Evolutionary conservation across 257 asterid genomes (phyloP).

Genomic region (Penstemon eatonii): DNA sequence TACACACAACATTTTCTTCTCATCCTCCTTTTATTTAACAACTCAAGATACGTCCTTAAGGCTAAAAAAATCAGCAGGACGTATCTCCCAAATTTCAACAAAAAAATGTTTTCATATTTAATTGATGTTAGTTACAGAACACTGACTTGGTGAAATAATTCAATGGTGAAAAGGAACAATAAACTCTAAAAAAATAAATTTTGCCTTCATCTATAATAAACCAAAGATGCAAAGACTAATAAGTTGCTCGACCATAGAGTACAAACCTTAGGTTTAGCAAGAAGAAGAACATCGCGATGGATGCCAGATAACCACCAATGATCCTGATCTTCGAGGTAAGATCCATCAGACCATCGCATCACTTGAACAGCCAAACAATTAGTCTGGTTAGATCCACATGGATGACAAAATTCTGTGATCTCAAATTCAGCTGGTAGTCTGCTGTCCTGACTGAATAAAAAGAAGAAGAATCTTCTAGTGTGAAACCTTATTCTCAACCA

Average conservation of each 20-base stretch:
- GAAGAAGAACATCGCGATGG: slow-evolving; percentile 91
- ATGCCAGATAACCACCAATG: slow-evolving; percentile 99
- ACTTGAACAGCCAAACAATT: slow-evolving; percentile 94
- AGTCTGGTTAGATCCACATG: slow-evolving; percentile 67
- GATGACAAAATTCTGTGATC: slow-evolving; percentile 84
- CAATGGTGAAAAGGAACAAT: no score
- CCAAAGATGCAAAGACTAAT: background rate
- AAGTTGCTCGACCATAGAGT: slow-evolving; percentile 9
- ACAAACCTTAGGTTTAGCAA: slow-evolving; percentile 89
- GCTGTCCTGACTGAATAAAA: slow-evolving; percentile 82
- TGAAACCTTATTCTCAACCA: background rate
- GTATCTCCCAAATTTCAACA: no score
- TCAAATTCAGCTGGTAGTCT: slow-evolving; percentile 98
- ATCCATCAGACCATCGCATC: slow-evolving; percentile 96
- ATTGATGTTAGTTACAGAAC: no score
- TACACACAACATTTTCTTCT: background rate
- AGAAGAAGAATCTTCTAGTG: slow-evolving; percentile 23
- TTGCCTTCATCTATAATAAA: slow-evolving; percentile 6
- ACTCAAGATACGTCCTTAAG: background rate
- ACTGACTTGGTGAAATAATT: no score
- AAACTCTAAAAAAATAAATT: background rate
- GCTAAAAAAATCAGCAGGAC: no score
- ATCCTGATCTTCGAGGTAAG: slow-evolving; percentile 99
- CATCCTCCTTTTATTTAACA: background rate
- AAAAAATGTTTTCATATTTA: no score